Evolutionary conservation across 1,284 basidiomycete species (phyloP), one percentile per base, ranked within the genome.

Genomic region (Cryptococcus jaspeensis): DNA sequence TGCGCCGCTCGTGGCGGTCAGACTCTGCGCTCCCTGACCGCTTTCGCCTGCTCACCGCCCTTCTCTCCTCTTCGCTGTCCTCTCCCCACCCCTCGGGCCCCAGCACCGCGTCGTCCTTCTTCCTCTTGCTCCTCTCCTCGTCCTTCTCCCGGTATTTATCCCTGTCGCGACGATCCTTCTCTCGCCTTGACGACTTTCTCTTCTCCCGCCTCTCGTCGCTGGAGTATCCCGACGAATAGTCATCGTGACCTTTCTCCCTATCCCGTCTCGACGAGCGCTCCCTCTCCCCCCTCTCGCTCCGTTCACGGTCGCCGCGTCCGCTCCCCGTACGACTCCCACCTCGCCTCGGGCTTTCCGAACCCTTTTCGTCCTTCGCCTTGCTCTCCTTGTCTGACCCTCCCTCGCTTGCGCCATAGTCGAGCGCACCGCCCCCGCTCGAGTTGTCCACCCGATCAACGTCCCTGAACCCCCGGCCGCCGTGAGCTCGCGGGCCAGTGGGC

Each of bases 381-480:
- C 42, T 42, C 15, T 36, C 49, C 39, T 37, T 62, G 52, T 40
- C 54, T 28, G 35, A 52, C 18, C 47, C 51, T 1, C 43, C 50
- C 36, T 60, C 60, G 23, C 61, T 59, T 7, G 52, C 68, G 13
- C 73, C 73, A 36, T 76, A 76, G 50, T 76, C 73, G 15, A 76
- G 56, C 1, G 60, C 54, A 6, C 62, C 62, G 0, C 64, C 56
- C 0, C 63, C 65, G 1, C 63, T 54, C 0, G 60, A 56, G 1
- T 62, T 60, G n/a, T 70, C 66, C 13, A 74, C 74, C 5, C 67
- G 64, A 58, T 76, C 74, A 51, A 74, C 74, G 56, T 76, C 74
- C 52, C 60, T 64, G 66, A 76, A 76, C 43, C 74, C 64, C 18
- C 72, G 71, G 20, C 28, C 28, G 28, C 28, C 28, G 28, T 32